Percentiles rank a stretch among this genome's conserved stretches.
Evolutionary conservation across 202 grass and related monocot genomes (phyloP).

Genomic region (Musa balbisiana): DNA sequence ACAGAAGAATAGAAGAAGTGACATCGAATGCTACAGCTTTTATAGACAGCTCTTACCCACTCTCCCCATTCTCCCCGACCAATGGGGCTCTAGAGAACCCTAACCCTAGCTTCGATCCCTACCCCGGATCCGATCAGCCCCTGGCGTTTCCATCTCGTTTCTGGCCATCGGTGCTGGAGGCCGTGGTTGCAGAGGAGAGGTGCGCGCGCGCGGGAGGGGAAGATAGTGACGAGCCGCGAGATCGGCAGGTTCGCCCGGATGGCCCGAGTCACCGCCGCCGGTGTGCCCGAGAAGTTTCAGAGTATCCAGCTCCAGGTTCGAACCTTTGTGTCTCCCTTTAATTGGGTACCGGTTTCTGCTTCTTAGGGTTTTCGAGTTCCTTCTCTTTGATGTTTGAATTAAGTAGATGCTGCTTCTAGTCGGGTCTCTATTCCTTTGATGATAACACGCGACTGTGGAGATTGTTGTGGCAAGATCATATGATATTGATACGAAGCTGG

Average conservation of each 20-base stretch:
- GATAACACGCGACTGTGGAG: background rate
- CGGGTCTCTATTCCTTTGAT: background rate
- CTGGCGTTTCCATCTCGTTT: background rate
- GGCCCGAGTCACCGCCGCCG: slow-evolving; percentile 7
- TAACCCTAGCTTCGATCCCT: slow-evolving; percentile 6
- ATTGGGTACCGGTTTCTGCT: background rate
- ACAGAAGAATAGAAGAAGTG: background rate
- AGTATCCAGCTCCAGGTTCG: slow-evolving; percentile 26
- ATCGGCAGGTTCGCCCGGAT: slow-evolving; percentile 23
- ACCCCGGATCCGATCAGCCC: background rate
- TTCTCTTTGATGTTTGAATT: background rate
- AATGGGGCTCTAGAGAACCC: background rate
- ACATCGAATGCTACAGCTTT: background rate
- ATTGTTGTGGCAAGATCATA: no score
- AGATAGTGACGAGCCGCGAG: slow-evolving; percentile 11
- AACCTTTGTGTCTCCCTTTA: background rate
- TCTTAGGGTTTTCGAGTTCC: background rate
- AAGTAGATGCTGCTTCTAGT: background rate
- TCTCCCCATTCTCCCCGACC: background rate
- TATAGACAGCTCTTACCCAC: background rate
- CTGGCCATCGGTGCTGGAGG: background rate
- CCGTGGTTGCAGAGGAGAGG: background rate
- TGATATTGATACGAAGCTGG: no score
- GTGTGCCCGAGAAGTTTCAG: slow-evolving; percentile 19
- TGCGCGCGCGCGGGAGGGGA: background rate